Base-by-base conservation (phyloP, 2,329 filamentous ascomycete genomes). In the Emergomyces africanus region DNA sequence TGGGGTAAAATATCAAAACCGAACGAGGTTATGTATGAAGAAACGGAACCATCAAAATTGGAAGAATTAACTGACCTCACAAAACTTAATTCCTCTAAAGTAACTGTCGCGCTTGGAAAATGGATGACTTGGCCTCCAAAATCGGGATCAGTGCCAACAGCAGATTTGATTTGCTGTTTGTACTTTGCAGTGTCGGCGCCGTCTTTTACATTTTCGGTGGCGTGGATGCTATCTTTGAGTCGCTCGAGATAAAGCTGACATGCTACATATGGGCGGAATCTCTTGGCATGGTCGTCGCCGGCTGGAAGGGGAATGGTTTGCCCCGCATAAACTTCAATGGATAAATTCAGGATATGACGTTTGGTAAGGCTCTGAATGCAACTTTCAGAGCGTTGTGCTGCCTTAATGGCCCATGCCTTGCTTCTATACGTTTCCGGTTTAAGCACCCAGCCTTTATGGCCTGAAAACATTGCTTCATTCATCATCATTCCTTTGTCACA, bases 401-500 rank as follows among this genome's bases (percentile, higher is more conserved):
- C 28, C 35, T 6, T 44, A 73, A 49, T 71, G 74, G 54, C 33
- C 54, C 55, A 57, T 53, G 54, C 41, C 39, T 25, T 57, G 59
- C 62, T 61, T 61, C 84, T 85, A 70, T 90, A 94, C 18, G 86
- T 86, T 37, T 79, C 71, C 0, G 91, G 90, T 73, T 96, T 96
- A 62, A 94, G 78, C 2, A 91, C 83, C 88, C 89, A 96, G 46
- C 92, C 91, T 48, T 82, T 77, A 56, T 88, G 87, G 10, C 84
- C 88, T 1, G 84, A 81, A 72, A 96, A 96, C 89, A 95, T 94
- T 65, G 84, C 91, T 68, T 94, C 86, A 69, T 96, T 96, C 15
- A 96, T 81, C 92, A 96, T 96, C 86, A 95, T 95, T 37, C 89
- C 90, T 65, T 89, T 87, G 67, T 96, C 90, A 72, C 88, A 85